Evolutionary conservation across 2,329 filamentous ascomycete genomes (phyloP), one percentile per base, ranked within the genome.

Genomic region (Fusarium nodosum): DNA sequence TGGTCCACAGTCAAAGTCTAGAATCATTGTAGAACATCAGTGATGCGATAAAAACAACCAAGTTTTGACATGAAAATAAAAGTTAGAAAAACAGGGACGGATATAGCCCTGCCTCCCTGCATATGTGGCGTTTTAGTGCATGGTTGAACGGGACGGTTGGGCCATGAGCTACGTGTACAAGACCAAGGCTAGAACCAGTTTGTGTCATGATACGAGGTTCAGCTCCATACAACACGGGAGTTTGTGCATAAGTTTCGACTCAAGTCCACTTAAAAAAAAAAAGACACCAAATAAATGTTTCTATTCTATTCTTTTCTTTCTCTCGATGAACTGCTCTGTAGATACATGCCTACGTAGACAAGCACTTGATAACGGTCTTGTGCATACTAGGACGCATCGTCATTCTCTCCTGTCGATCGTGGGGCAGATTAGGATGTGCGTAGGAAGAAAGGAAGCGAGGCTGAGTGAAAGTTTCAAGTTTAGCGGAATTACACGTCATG

Each of bases 401-500:
- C 44, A 28, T 52, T 20, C 26, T 69, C 66, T 69, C 66, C 66
- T 68, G 66, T 54, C 39, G 60, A 68, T 66, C 66, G 44, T 53
- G 66, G 55, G 61, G 66, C 52, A 62, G 66, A 69, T 68, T 69
- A 9, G 31, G 60, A 69, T 69, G 66, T 48, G 64, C 64, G 50
- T 10, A 42, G 24, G 46, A 58, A 58, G 42, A 38, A 33, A 47
- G 45, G 39, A 36, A 56, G 51, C 36, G 58, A 64, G 16, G 50
- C 11, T 48, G 34, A 6, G n/a, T 34, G 24, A 12, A 22, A n/a
- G 28, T 34, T 42, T 50, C 52, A 56, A 39, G 33, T 58, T 50
- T 39, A 41, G 26, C 48, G n/a, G 44, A 46, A 46, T 46, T 31
- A 46, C 18, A 45, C 13, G n/a, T 46, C 13, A 46, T 46, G 44